Base-by-base conservation (phyloP, 2,329 filamentous ascomycete species). In the Zymoseptoria ardabiliae region DNA sequence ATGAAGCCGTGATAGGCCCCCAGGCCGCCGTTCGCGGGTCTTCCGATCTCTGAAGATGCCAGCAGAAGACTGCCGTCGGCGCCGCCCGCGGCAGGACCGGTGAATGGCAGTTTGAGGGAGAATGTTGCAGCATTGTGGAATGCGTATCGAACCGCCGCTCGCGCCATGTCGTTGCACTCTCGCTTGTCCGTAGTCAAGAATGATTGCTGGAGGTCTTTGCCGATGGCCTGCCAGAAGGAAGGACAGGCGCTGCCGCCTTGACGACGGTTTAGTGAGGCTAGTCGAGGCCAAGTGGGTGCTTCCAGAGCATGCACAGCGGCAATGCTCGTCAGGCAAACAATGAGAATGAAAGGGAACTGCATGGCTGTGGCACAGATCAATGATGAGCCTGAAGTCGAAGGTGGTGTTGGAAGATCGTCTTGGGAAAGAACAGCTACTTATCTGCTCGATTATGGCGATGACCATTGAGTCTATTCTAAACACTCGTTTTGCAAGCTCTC, bases 21-120 rank as follows among this genome's bases (percentile, higher is more conserved):
- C 8, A 84, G 71, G 0, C 80, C 81, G n/a, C 68, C 71, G 69
- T 84, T 75, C 20, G 73, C 73, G 1, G 61, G 48, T 1, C 75
- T 69, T 9, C 64, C 60, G 22, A 72, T 65, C 61, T 77, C 76
- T 11, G 70, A 67, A 52, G 74, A 70, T n/a, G 58, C 64, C 64
- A 77, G 70, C 35, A 75, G 64, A n/a, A 77, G 67, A 4, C 74
- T 76, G 21, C 75, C 75, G 57, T 78, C 75, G 11, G 75, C 75
- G 49, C 75, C 76, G 9, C 74, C 68, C 65, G 60, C 48, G 2
- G 65, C 67, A 52, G 66, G 73, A 68, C 62, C 58, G 50, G 65
- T 65, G 23, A 21, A 45, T 23, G 58, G 57, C 50, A 57, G 63
- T 22, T 56, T 59, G 2, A 62, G 60, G 10, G 66, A 64, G 53